A percentile compares a stretch with the other conserved stretches of the same genome.
Evolutionary conservation across 352 stramenopile genomes (phyloP).

Genomic region (Phytopythium helicoides): DNA sequence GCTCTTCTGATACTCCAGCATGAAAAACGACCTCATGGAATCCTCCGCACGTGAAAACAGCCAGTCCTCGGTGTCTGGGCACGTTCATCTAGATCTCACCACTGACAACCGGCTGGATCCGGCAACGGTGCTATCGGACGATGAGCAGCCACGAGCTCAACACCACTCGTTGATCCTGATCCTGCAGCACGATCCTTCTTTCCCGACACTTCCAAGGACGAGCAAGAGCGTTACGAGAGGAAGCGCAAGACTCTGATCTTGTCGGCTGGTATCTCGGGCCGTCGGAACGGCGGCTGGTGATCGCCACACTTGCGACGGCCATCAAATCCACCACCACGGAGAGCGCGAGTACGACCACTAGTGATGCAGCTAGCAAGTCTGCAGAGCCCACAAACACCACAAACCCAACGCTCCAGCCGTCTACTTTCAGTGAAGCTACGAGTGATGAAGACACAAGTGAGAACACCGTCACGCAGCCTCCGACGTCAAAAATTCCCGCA

Average conservation of each 20-base stretch:
- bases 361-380: not conserved
- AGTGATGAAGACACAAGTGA: not conserved
- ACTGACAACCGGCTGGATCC: not conserved
- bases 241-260: conserved; percentile 9
- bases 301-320: conserved; percentile 4
- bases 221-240: not conserved
- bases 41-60: no score
- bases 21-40: no score
- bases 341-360: not conserved
- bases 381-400: not conserved
- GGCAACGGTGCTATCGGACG: not conserved
- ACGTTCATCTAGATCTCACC: not conserved
- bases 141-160: conserved; percentile 5
- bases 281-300: not conserved
- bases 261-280: conserved; percentile 2
- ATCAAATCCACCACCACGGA: conserved; percentile 7
- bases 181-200: not conserved
- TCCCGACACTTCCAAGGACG: not conserved
- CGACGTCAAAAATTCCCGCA: no score
- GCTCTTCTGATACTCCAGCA: no score
- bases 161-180: conserved; percentile 1
- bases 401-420: conserved; percentile 1
- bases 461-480: not conserved
- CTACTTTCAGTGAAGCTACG: not conserved
- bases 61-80: not conserved